Conservation (phyloP, 2,329 filamentous ascomycete genomes). For the Colletotrichum magnum region DNA sequence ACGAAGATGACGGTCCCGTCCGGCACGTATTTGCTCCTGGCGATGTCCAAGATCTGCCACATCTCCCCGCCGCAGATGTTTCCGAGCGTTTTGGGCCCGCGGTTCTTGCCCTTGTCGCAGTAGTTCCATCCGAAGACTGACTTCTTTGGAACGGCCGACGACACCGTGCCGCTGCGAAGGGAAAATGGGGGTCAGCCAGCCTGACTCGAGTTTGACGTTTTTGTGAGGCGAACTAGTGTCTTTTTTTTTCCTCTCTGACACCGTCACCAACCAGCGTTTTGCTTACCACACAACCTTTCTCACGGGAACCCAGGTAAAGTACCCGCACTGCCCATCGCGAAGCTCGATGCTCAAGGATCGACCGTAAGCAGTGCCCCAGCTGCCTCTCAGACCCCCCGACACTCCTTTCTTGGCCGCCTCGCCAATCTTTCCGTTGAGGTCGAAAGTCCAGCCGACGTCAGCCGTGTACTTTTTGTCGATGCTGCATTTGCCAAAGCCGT, state of each 20-base stretch:
- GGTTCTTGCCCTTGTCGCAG: not conserved
- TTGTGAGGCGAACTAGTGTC: no score
- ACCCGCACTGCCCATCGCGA: constrained; percentile 35
- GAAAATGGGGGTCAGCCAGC: no score
- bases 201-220: no score
- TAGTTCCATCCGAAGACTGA: not conserved
- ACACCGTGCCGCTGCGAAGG: constrained; percentile 22
- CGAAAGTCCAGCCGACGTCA: constrained; percentile 47
- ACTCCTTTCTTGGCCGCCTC: constrained; percentile 44
- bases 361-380: constrained; percentile 6
- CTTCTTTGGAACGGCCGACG: constrained; percentile 1
- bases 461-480: constrained; percentile 48
- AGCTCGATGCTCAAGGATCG: constrained; percentile 19
- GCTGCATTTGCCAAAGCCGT: constrained; percentile 50
- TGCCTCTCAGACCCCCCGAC: constrained; percentile 33
- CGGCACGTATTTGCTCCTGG: not conserved
- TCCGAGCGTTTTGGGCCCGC: not conserved
- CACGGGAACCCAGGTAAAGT: constrained; percentile 40
- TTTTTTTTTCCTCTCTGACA: no score
- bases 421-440: constrained; percentile 48
- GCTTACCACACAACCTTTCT: constrained; percentile 31
- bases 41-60: constrained; percentile 10
- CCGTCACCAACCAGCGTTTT: no score
- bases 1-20: constrained; percentile 40
- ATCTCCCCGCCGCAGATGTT: constrained; percentile 27